Evolutionary conservation across 306 rosid species (phyloP).

Genomic region (Rubus idaeus): DNA sequence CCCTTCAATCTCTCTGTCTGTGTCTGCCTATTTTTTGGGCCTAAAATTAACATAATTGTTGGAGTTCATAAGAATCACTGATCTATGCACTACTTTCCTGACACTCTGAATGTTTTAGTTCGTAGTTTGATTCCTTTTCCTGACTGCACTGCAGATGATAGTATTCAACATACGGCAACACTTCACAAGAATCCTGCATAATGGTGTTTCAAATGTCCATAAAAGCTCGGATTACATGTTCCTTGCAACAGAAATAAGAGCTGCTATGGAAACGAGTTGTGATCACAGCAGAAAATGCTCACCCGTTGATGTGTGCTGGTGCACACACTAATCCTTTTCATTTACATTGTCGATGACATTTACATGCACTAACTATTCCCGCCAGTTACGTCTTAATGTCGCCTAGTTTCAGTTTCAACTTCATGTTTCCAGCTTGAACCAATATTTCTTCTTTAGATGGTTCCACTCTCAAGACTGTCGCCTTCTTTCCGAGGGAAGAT

Average conservation of each 20-base stretch:
- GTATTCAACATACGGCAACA: neutral
- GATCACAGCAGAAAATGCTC: neutral
- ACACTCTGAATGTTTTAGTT: neutral
- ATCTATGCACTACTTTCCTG: neutral
- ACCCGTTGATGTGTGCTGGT: neutral
- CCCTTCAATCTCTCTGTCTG: neutral
- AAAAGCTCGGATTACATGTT: neutral
- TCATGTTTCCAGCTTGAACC: slow-evolving; percentile 86
- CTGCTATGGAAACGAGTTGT: neutral
- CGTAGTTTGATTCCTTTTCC: neutral
- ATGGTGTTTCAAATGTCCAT: neutral
- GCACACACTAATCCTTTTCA: neutral
- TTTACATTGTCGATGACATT: neutral
- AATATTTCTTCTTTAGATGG: slow-evolving; percentile 67
- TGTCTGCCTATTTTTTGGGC: neutral
- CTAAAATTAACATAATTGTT: neutral
- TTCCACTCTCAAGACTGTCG: slow-evolving; percentile 59
- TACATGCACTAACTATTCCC: slow-evolving; percentile 24
- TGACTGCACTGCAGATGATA: neutral
- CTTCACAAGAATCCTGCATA: slow-evolving; percentile 1
- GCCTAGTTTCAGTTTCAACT: slow-evolving; percentile 64
- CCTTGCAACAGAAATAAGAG: neutral
- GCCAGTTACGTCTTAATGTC: slow-evolving; percentile 51
- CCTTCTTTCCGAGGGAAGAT: slow-evolving; percentile 73
- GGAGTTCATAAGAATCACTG: neutral